Base-by-base conservation (phyloP, 2,329 filamentous ascomycete genomes). In the Cladosporium sp. region DNA sequence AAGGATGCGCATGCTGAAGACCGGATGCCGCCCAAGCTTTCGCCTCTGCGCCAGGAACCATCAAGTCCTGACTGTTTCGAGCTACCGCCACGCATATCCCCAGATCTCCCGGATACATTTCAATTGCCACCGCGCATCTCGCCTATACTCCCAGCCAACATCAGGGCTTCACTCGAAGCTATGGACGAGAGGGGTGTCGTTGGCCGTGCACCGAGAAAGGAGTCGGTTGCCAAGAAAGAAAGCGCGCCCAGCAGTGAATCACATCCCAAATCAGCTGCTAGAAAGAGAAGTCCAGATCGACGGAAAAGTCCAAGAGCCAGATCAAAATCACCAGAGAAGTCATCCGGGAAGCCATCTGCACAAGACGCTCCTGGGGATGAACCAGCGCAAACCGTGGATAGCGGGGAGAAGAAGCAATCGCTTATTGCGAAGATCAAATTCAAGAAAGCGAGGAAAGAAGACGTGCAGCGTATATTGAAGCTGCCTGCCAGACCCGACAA, bases 61-160 rank as follows among this genome's bases (percentile, higher is more conserved):
- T 24, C 29, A 27, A 20, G 18, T 13, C 13, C 38, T 7, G 44
- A 47, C 17, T 54, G 68, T 13, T 55, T 69, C 11, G 64, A 69
- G 4, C 64, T 82, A 17, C 80, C 80, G 8, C 70, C 72, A 9
- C 70, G 81, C 30, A 65, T 83, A n/a, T 83, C 80, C 3, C 79
- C 80, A 3, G 80, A 77, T 13, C 68, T 83, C 3, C 80, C 80
- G 4, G 44, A 47, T 17, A 54, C 68, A 13, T 55, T 69, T 12
- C 65, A 69, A 5, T 64, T 82, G 15, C 80, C 80, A 9, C 70
- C 72, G 8, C 70, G 81, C 30, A 65, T 83, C n/a, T 83, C 80
- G 4, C 79, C 80, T 3, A 80, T 77, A 12, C 68, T 83, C 3
- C 80, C 80, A 6, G 70, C 76, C 2, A 76, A 75, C 47, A 73